Percentiles rank a stretch among this genome's conserved stretches.
Conservation (phyloP, 1,284 basidiomycete species). For the Naganishia albida region DNA sequence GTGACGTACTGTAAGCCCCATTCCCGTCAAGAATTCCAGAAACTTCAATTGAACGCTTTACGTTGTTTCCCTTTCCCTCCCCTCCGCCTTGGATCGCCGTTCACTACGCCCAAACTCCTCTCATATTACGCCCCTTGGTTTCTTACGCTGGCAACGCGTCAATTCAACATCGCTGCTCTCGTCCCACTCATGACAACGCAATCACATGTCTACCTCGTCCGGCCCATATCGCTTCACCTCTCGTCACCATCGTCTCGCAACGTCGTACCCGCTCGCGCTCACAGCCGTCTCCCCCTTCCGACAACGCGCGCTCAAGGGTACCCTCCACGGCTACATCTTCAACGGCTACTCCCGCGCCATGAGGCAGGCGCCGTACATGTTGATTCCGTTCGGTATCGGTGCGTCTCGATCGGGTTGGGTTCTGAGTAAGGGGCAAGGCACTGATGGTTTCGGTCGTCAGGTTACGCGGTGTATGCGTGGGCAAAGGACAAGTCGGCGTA, state of each 20-base stretch:
- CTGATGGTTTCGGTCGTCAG: constrained; percentile 54
- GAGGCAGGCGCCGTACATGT: constrained; percentile 75
- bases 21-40: constrained; percentile 35
- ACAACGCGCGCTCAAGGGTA: constrained; percentile 70
- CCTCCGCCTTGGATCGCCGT: no score
- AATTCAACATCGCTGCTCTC: constrained; percentile 11
- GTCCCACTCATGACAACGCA: constrained; percentile 13
- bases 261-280: constrained; percentile 4
- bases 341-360: constrained; percentile 80
- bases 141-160: no score
- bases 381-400: constrained; percentile 77
- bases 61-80: no score
- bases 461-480: constrained; percentile 81
- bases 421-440: neutral
- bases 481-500: constrained; percentile 63
- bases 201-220: constrained; percentile 2
- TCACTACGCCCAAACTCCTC: no score
- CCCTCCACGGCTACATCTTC: constrained; percentile 75
- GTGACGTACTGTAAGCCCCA: constrained; percentile 76
- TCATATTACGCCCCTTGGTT: no score
- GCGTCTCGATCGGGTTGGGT: no score
- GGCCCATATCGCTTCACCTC: no score
- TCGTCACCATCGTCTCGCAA: neutral
- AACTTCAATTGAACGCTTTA: neutral
- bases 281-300: constrained; percentile 79